Base-by-base conservation (phyloP, 2,329 filamentous ascomycete species). In the Tolypocladium pustulatum region DNA sequence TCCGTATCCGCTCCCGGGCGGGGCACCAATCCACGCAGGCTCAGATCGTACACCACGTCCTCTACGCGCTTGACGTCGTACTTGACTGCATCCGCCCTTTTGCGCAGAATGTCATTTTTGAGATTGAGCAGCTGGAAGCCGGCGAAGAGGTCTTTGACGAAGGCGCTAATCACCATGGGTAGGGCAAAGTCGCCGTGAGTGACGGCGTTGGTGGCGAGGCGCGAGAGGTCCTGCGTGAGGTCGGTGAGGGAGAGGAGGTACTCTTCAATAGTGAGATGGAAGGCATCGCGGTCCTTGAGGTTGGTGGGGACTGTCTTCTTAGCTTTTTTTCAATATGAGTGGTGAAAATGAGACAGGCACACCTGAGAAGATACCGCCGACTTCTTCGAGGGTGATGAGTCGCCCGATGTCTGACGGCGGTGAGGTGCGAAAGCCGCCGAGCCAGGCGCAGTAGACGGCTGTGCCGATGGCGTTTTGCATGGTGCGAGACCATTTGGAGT, bases 51-150 rank as follows among this genome's bases (percentile, higher is more conserved):
- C 56, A 97, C 93, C 15, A 99, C 91, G 70, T 97, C 94, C 78
- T 99, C 94, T 15, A 97, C 91, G 72, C 96, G 93, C 81, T 97
- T 99, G 68, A 99, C 91, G 67, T 89, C 88, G 71, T 99, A 99
- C 80, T 99, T 99, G 74, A 99, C 89, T 6, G 88, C 89, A 75
- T 99, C 94, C 58, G 90, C 91, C 62, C 91, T 83, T 76, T 91
- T 90, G 60, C 94, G 83, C 68, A 99, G 75, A 27, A 86, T 86
- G 72, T 99, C 94, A 68, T 99, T 99, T 81, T 97, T 97, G 65
- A 99, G 80, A 72, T 99, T 99, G 65, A 99, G 83, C 65, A 97
- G 84, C 81, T 97, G 94, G 76, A 99, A 99, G 20, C 93, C 94
- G 3, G 92, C 90, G 67, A 96, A 93, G 41, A 99, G 76, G 69